phyloP scores from a whole-genome alignment of 179 eudicot genomes.

The Beta lomatogona region DNA sequence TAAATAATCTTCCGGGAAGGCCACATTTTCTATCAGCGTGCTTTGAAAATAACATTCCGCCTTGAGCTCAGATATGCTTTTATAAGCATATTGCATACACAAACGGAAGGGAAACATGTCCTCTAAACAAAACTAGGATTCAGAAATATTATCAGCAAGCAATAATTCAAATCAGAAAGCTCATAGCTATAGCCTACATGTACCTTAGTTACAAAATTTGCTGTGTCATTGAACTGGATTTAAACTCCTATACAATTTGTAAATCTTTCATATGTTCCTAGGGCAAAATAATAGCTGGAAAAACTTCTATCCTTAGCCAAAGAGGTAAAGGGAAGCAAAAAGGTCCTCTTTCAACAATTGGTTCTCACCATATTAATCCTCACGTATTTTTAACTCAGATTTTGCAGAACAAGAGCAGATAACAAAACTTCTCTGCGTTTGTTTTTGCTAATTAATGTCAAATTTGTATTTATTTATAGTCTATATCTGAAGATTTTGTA shows the following conservation, averaged over 20 bases:
- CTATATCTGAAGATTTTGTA: background rate
- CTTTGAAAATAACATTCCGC: background rate
- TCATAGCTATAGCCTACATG: background rate
- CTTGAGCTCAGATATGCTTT: background rate
- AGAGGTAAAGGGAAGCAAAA: background rate
- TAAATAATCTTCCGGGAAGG: background rate
- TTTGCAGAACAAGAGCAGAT: background rate
- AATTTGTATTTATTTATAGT: background rate
- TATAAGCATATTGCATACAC: background rate
- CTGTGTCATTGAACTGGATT: background rate
- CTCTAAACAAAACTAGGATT: background rate
- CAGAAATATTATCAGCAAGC: conserved; percentile 1
- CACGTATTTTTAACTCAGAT: background rate
- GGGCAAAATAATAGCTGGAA: background rate
- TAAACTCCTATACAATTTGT: background rate
- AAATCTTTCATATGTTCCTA: background rate
- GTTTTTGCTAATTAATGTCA: too few relatives aligned
- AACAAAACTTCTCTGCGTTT: background rate
- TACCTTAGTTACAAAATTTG: background rate
- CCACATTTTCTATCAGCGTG: conserved; percentile 4
- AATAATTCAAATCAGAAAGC: background rate
- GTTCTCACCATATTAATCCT: background rate
- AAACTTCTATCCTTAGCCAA: background rate
- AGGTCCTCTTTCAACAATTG: background rate
- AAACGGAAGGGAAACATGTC: background rate